phyloP scores from a whole-genome alignment of 2,329 filamentous ascomycete species.

The Colletotrichum musicola region DNA sequence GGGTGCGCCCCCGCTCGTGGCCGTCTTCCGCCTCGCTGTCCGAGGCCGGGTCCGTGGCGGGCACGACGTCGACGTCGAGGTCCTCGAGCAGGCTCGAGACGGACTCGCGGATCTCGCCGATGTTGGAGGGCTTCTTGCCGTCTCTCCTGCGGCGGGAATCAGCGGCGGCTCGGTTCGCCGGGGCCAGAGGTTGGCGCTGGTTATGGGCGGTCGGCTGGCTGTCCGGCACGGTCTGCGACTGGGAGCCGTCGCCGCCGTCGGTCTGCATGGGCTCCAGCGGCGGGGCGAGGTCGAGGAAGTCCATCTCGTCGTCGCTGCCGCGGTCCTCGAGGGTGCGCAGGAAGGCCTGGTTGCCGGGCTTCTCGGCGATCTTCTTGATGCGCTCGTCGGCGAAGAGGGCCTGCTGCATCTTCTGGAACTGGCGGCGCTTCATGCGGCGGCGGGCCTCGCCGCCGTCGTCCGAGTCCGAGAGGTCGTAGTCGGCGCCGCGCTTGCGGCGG shows the following conservation, averaged over 20 bases:
- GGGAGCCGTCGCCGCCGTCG: constrained; percentile 52
- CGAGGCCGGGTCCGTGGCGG: constrained; percentile 61
- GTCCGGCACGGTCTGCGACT: constrained; percentile 58
- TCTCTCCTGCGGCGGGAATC: constrained; percentile 71
- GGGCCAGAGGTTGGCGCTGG: constrained; percentile 49
- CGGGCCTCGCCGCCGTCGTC: constrained; percentile 87
- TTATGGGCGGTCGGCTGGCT: constrained; percentile 58
- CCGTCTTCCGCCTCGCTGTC: constrained; percentile 65
- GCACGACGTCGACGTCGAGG: constrained; percentile 62
- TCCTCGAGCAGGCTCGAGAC: constrained; percentile 87
- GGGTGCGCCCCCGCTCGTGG: constrained; percentile 49
- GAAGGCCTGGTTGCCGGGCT: constrained; percentile 91
- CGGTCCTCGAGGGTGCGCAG: constrained; percentile 89
- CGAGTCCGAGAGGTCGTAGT: constrained; percentile 89
- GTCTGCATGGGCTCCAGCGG: constrained; percentile 40
- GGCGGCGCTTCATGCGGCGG: constrained; percentile 83
- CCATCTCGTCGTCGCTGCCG: constrained; percentile 80
- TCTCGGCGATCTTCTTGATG: constrained; percentile 89
- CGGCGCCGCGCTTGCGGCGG: constrained; percentile 83
- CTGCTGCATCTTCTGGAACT: constrained; percentile 93
- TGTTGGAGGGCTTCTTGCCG: constrained; percentile 76
- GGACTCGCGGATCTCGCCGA: constrained; percentile 86
- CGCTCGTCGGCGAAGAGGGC: constrained; percentile 90
- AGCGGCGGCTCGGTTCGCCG: constrained; percentile 60
- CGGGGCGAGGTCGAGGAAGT: constrained; percentile 72